Percentiles rank a stretch among this genome's conserved stretches.
Evolutionary conservation across 768 basidiomycete species (phyloP).

Genomic region (Mycena olivaceomarginata): DNA sequence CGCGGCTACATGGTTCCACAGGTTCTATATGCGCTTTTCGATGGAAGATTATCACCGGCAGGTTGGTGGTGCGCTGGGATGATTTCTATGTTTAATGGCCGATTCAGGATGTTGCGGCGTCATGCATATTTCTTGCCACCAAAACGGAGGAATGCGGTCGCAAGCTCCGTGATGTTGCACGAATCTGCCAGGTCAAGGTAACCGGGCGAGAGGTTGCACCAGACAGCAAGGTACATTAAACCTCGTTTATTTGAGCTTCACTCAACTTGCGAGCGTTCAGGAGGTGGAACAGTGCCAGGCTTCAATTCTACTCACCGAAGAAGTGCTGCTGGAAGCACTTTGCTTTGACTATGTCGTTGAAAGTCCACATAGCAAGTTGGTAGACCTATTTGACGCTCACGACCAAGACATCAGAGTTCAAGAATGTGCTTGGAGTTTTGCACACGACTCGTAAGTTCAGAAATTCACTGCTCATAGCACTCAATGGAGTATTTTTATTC

Average conservation of each 20-base stretch:
- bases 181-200: slow-evolving; percentile 83
- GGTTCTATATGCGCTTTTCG: slow-evolving; percentile 92
- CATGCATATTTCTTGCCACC: slow-evolving; percentile 93
- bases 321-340: slow-evolving; percentile 86
- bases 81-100: slow-evolving; percentile 36
- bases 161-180: slow-evolving; percentile 90
- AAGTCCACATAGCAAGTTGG: slow-evolving; percentile 85
- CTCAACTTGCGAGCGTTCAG: slow-evolving; percentile 57
- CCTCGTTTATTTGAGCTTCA: neutral
- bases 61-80: slow-evolving; percentile 61
- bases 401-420: slow-evolving; percentile 70
- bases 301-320: slow-evolving; percentile 84
- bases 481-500: slow-evolving; percentile 27
- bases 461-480: slow-evolving; percentile 17
- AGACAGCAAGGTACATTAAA: slow-evolving; percentile 76
- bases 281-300: slow-evolving; percentile 85
- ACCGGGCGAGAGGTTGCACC: slow-evolving; percentile 73
- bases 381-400: slow-evolving; percentile 80
- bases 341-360: slow-evolving; percentile 91
- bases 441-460: slow-evolving; percentile 87
- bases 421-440: slow-evolving; percentile 90
- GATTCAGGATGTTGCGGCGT: slow-evolving; percentile 85
- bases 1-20: slow-evolving; percentile 93
- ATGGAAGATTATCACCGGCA: slow-evolving; percentile 90
- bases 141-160: slow-evolving; percentile 94